Conservation (phyloP, 441 rosid species). For the Erodium trifolium region DNA sequence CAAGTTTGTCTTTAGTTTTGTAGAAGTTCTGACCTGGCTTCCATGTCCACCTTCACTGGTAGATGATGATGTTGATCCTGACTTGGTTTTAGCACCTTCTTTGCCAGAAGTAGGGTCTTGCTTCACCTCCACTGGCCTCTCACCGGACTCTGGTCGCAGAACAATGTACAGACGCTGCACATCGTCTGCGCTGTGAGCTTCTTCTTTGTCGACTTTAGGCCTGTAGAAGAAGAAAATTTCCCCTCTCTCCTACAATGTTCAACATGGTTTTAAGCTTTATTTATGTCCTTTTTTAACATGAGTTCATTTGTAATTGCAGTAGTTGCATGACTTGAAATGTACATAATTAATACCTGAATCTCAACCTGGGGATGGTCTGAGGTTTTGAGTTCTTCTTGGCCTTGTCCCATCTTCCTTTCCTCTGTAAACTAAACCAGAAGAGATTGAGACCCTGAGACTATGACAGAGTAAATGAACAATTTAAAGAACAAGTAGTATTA, state of each 20-base stretch:
- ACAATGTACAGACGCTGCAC: neutral
- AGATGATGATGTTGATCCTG: neutral
- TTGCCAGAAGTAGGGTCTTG: neutral
- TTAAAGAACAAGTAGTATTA: neutral
- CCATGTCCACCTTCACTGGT: slow-evolving; percentile 44
- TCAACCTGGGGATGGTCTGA: neutral
- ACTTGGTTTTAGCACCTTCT: neutral
- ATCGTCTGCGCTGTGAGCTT: neutral
- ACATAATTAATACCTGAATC: neutral
- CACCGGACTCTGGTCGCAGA: neutral
- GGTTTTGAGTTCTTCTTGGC: neutral
- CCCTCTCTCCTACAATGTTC: neutral
- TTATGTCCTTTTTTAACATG: neutral
- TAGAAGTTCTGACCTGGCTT: slow-evolving; percentile 29
- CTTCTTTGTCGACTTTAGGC: neutral
- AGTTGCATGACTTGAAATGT: no score
- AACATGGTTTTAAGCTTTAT: neutral
- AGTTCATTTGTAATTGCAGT: neutral
- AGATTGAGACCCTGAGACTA: neutral
- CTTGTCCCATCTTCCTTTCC: neutral
- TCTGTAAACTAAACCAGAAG: neutral
- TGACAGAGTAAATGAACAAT: neutral
- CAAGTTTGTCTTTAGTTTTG: neutral
- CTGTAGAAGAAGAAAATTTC: neutral
- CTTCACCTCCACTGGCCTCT: neutral